Evolutionary conservation across 441 rosid species (phyloP).

Genomic region (Populus hybrid): DNA sequence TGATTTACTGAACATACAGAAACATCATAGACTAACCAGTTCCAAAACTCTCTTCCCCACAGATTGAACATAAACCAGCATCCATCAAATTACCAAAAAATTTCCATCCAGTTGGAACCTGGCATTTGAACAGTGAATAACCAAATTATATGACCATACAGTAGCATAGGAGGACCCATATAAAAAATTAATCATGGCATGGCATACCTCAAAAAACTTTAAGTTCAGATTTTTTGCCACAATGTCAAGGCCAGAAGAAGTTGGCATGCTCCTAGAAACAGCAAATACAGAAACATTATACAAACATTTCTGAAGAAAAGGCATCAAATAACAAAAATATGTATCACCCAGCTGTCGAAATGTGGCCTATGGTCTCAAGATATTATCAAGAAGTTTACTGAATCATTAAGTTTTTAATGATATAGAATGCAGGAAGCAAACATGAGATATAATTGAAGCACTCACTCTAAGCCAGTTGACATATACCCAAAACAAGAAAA

Average conservation of each 20-base stretch:
- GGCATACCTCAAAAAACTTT: slow-evolving; percentile 90
- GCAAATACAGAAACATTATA: slow-evolving; percentile 3
- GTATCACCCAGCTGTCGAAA: not conserved
- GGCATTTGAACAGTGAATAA: slow-evolving; percentile 21
- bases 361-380: not conserved
- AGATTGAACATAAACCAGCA: slow-evolving; percentile 88
- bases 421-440: not conserved
- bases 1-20: not conserved
- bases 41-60: slow-evolving; percentile 99
- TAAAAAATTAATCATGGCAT: not conserved
- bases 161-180: slow-evolving; percentile 6
- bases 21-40: slow-evolving; percentile 53
- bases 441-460: not conserved
- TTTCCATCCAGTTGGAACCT: slow-evolving; percentile 99
- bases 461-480: not conserved
- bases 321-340: not conserved
- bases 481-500: not conserved
- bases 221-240: slow-evolving; percentile 79
- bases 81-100: slow-evolving; percentile 99
- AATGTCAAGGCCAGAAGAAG: slow-evolving; percentile 97
- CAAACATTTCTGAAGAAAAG: not conserved
- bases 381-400: not conserved
- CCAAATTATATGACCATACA: slow-evolving; percentile 4
- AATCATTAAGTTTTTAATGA: not conserved
- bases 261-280: slow-evolving; percentile 94